Percentiles rank a stretch among this genome's conserved stretches.
These are phyloP conservation scores for Ophiognomonia clavigignenti-juglandacearum DNA, from an alignment of 2,329 filamentous ascomycete genomes.

Conservation along the genomic window DNA sequence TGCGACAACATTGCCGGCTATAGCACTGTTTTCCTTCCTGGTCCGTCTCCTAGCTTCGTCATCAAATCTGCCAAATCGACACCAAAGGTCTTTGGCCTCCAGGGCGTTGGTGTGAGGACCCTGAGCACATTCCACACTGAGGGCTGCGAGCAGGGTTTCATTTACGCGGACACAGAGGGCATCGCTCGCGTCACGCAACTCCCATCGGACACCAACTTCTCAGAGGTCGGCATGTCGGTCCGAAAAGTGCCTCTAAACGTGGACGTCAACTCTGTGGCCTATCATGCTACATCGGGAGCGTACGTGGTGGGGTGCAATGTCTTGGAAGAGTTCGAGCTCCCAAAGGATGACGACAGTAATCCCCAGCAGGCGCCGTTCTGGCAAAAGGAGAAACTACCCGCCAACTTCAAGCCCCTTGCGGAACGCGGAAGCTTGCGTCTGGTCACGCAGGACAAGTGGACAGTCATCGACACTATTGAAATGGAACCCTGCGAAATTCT, in stretches of 20 bases:
- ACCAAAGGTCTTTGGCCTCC: slow-evolving; percentile 70
- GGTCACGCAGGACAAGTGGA: slow-evolving; percentile 71
- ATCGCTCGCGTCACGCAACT: slow-evolving; percentile 70
- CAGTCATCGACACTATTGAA: slow-evolving; percentile 68
- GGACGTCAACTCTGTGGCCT: slow-evolving; percentile 69
- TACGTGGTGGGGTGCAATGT: slow-evolving; percentile 73
- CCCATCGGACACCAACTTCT: slow-evolving; percentile 60
- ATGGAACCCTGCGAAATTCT: slow-evolving; percentile 73
- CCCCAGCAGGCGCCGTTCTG: slow-evolving; percentile 36
- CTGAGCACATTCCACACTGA: slow-evolving; percentile 74
- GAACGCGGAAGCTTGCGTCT: slow-evolving; percentile 73
- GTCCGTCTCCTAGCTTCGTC: slow-evolving; percentile 74
- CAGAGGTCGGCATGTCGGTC: slow-evolving; percentile 71
- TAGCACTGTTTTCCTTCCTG: slow-evolving; percentile 77
- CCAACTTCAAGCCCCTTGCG: slow-evolving; percentile 58
- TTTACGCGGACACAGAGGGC: slow-evolving; percentile 72
- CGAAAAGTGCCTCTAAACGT: slow-evolving; percentile 65
- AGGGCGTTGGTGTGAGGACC: slow-evolving; percentile 62
- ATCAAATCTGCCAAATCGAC: slow-evolving; percentile 74
- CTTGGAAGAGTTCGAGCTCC: slow-evolving; percentile 70
- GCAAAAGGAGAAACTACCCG: slow-evolving; percentile 60
- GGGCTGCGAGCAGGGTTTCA: slow-evolving; percentile 75
- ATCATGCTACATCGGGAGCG: slow-evolving; percentile 67
- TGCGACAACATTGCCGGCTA: slow-evolving; percentile 70
- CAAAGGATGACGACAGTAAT: slow-evolving; percentile 71